phyloP scores from a whole-genome alignment of 306 rosid species.

The Rubus idaeus region DNA sequence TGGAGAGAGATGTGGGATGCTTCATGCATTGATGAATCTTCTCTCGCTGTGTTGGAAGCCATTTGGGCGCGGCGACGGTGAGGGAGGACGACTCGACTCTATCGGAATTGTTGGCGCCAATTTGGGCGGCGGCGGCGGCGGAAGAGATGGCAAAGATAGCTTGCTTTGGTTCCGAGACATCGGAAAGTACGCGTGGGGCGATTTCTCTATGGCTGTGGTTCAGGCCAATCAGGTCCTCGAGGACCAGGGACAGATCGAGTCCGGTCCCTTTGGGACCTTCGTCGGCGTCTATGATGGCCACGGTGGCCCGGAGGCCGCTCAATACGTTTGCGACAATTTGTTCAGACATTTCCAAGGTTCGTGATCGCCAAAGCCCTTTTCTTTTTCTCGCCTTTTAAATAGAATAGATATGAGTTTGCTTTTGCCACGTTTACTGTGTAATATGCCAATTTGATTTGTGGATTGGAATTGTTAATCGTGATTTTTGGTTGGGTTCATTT shows the following conservation, averaged over 20 bases:
- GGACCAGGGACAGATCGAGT: conserved; percentile 87
- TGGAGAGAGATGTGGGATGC: conserved; percentile 92
- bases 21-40: conserved; percentile 81
- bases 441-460: no score
- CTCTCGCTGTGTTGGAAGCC: conserved; percentile 86
- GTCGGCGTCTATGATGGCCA: conserved; percentile 92
- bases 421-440: conserved; percentile 26
- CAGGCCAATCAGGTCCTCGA: conserved; percentile 90
- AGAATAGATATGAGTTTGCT: conserved; percentile 17
- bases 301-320: conserved; percentile 77
- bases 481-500: conserved; percentile 27
- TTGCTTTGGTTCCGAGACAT: conserved; percentile 71
- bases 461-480: conserved; percentile 29
- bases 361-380: neutral
- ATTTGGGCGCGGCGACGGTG: conserved; percentile 47
- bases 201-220: conserved; percentile 82
- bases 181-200: conserved; percentile 69
- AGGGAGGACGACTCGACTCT: conserved; percentile 25
- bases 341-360: conserved; percentile 75
- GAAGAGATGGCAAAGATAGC: conserved; percentile 54
- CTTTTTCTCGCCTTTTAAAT: neutral
- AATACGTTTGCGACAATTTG: conserved; percentile 79
- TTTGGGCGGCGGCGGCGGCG: conserved; percentile 23
- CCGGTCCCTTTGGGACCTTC: conserved; percentile 79
- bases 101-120: conserved; percentile 42